Evolutionary conservation across 441 rosid genomes (phyloP), one percentile per base, ranked within the genome.

Genomic region (Eutrema salsugineum): DNA sequence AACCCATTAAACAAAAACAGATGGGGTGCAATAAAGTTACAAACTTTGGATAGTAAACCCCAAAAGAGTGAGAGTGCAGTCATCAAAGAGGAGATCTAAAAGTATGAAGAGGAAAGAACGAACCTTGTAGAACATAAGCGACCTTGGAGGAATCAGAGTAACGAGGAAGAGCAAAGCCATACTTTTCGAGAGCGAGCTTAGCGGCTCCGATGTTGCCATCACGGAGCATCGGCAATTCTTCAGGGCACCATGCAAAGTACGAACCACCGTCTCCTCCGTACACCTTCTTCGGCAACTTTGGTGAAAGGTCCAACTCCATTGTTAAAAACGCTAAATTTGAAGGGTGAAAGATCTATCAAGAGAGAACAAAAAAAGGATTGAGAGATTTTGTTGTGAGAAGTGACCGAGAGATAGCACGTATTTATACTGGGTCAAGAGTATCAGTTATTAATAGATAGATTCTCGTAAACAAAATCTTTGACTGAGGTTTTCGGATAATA

Each of bases 81-180:
- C 3, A 24, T 22, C 8, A 53, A 50, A 40, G 49, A 11, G 7
- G 33, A 46, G 16, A 47, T 70, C 2, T 7, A 22, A 10, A 27
- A 28, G 19, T n/a, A n/a, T n/a, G n/a, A 28, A 61, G n/a, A 28
- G 16, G 0, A 9, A 61, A 12, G 32, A 49, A 50, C 65, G n/a
- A 60, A 90, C 96, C 98, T 78, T 83, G 98, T 54, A 92, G 96
- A 64, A 88, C 93, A 71, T 92, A 90, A 38, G 94, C 98, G 50
- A 92, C 93, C 80, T 84, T 90, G 5, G 89, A 74, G 28, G 94
- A 92, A 75, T 92, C 95, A 50, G 89, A 85, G 81, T 90, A 92
- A 5, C 84, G 77, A 76, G 96, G 98, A 44, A 87, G 90, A 63
- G 91, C 94, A 22, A 92, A 79, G 30, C 96, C 98, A 66, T 77